These are phyloP conservation scores for Tricharina praecox DNA, from an alignment of 495 filamentous ascomycete genomes.

Conservation along the genomic window DNA sequence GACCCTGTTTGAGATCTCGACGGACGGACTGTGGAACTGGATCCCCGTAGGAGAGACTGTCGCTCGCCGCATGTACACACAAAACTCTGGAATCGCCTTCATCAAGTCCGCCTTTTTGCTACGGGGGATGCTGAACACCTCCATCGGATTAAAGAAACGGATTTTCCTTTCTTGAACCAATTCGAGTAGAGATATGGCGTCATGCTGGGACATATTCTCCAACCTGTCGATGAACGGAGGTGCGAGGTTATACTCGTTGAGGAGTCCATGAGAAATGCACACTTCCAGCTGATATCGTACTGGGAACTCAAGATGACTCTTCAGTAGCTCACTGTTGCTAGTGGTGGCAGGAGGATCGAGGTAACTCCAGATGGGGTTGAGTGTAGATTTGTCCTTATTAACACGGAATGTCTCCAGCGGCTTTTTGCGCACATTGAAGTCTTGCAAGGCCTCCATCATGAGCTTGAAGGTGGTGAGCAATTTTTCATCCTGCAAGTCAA, in stretches of 20 bases:
- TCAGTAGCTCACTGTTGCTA: slow-evolving; percentile 25
- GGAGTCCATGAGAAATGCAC: slow-evolving; percentile 60
- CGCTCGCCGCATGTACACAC: slow-evolving; percentile 55
- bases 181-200: slow-evolving; percentile 43
- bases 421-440: slow-evolving; percentile 52
- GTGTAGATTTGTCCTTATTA: slow-evolving; percentile 10
- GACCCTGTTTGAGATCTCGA: slow-evolving; percentile 80
- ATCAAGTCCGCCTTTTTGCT: slow-evolving; percentile 24
- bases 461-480: slow-evolving; percentile 26
- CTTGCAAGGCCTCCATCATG: slow-evolving; percentile 41
- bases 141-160: slow-evolving; percentile 52
- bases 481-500: slow-evolving; percentile 26
- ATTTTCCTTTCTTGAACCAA: slow-evolving; percentile 42
- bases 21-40: slow-evolving; percentile 53
- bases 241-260: slow-evolving; percentile 63
- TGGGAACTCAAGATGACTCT: slow-evolving; percentile 43
- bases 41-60: slow-evolving; percentile 71
- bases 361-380: slow-evolving; percentile 38
- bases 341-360: slow-evolving; percentile 35
- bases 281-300: slow-evolving; percentile 85
- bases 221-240: slow-evolving; percentile 48
- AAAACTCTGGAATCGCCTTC: slow-evolving; percentile 51
- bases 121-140: slow-evolving; percentile 45
- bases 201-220: slow-evolving; percentile 30
- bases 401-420: slow-evolving; percentile 25